Conservation (phyloP, 805 yeast genomes). For the Candida verbasci region DNA sequence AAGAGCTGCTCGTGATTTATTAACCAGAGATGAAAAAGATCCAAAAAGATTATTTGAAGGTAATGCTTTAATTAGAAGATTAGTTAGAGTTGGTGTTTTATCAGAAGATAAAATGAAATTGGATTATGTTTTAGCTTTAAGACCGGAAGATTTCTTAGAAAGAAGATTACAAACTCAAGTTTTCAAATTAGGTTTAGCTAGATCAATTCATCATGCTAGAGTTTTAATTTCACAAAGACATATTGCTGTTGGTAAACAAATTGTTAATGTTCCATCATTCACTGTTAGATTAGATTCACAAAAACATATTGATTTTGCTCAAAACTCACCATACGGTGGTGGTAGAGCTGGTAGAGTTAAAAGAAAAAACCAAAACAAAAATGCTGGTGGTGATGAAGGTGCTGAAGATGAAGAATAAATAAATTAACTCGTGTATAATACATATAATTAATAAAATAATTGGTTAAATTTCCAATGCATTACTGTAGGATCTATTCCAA, state of each 20-base stretch:
- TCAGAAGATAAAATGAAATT: slow-evolving; percentile 99
- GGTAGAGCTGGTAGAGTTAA: slow-evolving; percentile 99
- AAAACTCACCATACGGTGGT: slow-evolving; percentile 99
- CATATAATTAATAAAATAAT: slow-evolving; percentile 2
- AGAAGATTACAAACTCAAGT: slow-evolving; percentile 99
- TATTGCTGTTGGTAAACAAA: slow-evolving; percentile 99
- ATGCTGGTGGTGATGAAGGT: slow-evolving; percentile 52
- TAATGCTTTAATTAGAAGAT: slow-evolving; percentile 99
- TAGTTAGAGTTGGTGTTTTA: slow-evolving; percentile 98
- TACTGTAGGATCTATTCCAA: neutral
- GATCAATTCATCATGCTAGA: slow-evolving; percentile 99
- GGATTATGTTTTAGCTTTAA: slow-evolving; percentile 98
- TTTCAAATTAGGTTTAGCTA: slow-evolving; percentile 98
- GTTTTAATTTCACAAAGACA: slow-evolving; percentile 98
- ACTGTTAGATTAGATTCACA: slow-evolving; percentile 99
- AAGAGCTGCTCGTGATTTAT: slow-evolving; percentile 99
- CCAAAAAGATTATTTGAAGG: slow-evolving; percentile 99
- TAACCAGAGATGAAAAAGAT: slow-evolving; percentile 99
- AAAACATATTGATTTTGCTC: slow-evolving; percentile 99
- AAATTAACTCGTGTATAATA: slow-evolving; percentile 4
- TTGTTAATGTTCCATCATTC: slow-evolving; percentile 98
- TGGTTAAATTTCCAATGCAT: slow-evolving; percentile 1
- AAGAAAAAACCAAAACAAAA: slow-evolving; percentile 78
- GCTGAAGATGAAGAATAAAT: slow-evolving; percentile 72
- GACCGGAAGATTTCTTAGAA: slow-evolving; percentile 98